Percentiles rank a stretch among this genome's conserved stretches.
Evolutionary conservation across 78 protist species (phyloP).

Genomic region (Guillardia theta): DNA sequence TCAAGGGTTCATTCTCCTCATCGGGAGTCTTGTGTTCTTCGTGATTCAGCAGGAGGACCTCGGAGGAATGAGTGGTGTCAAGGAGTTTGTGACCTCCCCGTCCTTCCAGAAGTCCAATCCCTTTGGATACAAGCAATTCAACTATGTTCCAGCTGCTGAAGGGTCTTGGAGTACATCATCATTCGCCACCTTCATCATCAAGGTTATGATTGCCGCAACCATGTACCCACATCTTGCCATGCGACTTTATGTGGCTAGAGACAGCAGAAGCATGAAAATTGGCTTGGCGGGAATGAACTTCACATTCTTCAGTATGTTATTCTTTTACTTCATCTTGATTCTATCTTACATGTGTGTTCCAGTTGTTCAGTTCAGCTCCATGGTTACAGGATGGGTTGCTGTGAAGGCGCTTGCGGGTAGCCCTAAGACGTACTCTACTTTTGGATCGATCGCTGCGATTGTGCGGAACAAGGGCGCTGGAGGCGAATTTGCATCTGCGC

Average conservation of each 20-base stretch:
- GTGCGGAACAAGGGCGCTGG: not conserved
- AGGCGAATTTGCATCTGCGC: constrained; percentile 23
- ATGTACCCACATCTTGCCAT: constrained; percentile 9
- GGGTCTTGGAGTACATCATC: not conserved
- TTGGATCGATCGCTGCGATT: not conserved
- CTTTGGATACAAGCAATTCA: not conserved
- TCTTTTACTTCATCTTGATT: too few relatives aligned
- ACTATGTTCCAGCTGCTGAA: not conserved
- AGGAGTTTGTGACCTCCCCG: not conserved
- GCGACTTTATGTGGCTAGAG: not conserved
- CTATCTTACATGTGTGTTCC: too few relatives aligned
- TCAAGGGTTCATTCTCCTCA: not conserved
- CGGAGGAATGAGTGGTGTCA: not conserved
- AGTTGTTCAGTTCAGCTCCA: not conserved
- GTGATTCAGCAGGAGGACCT: not conserved
- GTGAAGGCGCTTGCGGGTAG: not conserved
- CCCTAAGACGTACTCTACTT: not conserved
- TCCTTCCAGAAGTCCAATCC: not conserved
- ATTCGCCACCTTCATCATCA: not conserved
- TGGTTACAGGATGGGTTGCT: constrained; percentile 29
- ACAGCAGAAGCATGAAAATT: not conserved
- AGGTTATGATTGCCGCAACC: not conserved
- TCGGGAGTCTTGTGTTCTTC: not conserved
- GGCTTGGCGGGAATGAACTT: not conserved
- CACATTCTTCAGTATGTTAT: not conserved